Base-by-base conservation (phyloP, 1,284 basidiomycete species). In the Schizophyllum commune region DNA sequence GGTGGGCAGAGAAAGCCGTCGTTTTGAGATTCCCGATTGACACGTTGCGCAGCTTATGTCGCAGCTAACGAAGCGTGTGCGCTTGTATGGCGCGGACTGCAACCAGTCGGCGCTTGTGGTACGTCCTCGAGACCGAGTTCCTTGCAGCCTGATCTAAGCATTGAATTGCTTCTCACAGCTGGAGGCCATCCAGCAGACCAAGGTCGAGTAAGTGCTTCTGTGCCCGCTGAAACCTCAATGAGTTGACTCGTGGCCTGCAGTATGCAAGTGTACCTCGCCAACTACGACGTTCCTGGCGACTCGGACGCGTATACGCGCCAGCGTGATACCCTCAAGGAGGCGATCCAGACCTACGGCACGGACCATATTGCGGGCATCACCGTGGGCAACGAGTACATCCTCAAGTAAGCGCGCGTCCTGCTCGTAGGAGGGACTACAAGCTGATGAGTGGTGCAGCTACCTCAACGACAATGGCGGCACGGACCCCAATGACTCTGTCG, bases 111-210 rank as follows among this genome's bases (percentile, higher is more conserved):
- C 68, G 19, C 62, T 70, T 2, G 69, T 70, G 58, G 68, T 68
- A 21, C 4, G 67, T 68, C 11, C n/a, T n/a, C 32, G 55, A 33
- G 39, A 6, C 17, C 51, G 1, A 56, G 32, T 19, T 19, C 2
- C 56, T 21, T 47, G 5, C 9, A 7, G 4, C 17, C 39, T 21
- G 4, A 21, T 55, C 27, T 5, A 11, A 47, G 34, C 27, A 27
- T 27, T 5, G 5, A 3, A 5, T 51, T 54, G 57, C 39, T 13
- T 39, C 59, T 32, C 19, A 27, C 71, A 75, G 84, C 79, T 94
- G 47, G 85, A 92, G 66, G 92, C 91, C 0, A 92, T 99, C 71
- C 79, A 89, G 69, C 84, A 88, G 22, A 92, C 91, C 57, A 88
- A 92, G 70, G 88, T 89, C 59, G 39, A 47, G 39, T 47, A 8